Percentiles rank a stretch among this genome's conserved stretches.
Conservation (phyloP, 306 rosid genomes). For the Begonia fuchsioides region DNA sequence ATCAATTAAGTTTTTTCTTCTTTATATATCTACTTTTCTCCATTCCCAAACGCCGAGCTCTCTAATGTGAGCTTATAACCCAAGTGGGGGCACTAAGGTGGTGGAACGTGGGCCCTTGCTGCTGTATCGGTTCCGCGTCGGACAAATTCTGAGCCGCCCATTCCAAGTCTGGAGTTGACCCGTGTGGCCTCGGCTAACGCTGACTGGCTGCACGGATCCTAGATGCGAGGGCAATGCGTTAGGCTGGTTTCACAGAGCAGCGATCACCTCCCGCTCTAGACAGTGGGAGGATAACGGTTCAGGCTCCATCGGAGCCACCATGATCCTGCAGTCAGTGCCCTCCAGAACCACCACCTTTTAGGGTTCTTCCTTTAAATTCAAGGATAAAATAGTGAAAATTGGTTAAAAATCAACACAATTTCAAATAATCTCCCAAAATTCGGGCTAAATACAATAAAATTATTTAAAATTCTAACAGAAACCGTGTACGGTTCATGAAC, state of each 20-base stretch:
- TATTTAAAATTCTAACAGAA: too few relatives aligned
- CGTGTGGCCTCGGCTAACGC: not conserved
- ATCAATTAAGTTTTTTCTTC: rapidly evolving
- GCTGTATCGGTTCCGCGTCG: not conserved
- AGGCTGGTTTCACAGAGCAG: slow-evolving; percentile 26
- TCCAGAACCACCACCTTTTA: too few relatives aligned
- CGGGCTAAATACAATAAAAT: too few relatives aligned
- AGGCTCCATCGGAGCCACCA: not conserved
- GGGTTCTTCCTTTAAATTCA: too few relatives aligned
- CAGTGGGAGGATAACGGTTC: slow-evolving; percentile 6
- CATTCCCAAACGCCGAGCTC: not conserved
- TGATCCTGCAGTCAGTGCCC: too few relatives aligned
- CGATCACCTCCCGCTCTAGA: slow-evolving; percentile 16
- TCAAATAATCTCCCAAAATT: too few relatives aligned
- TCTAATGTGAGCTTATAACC: slow-evolving; percentile 5
- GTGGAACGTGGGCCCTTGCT: not conserved
- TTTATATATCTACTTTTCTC: too few relatives aligned
- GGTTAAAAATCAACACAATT: too few relatives aligned
- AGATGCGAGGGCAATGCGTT: slow-evolving; percentile 11
- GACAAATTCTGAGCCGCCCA: not conserved
- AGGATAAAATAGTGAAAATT: too few relatives aligned
- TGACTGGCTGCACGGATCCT: not conserved
- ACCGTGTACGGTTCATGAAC: too few relatives aligned
- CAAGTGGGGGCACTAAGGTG: not conserved
- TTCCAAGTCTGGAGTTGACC: not conserved